phyloP scores from a whole-genome alignment of 148 eudicot species.

The Nepenthes mirabilis region DNA sequence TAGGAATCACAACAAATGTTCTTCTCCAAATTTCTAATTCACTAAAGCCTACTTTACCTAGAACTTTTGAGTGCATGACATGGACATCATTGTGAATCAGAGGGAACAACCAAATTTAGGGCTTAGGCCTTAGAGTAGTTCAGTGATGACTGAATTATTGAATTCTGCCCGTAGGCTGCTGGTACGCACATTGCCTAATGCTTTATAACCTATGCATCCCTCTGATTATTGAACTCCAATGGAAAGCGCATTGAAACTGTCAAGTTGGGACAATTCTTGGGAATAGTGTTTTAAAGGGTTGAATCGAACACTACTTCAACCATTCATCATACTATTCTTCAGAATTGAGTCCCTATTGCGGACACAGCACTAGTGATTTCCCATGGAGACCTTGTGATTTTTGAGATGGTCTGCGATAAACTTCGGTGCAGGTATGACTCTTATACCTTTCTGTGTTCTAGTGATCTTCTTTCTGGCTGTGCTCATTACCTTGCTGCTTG shows the following conservation, averaged over 20 bases:
- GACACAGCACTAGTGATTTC: constrained; percentile 7
- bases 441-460: not conserved
- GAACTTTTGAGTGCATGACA: too few species aligned
- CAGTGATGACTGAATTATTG: too few species aligned
- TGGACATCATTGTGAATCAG: too few species aligned
- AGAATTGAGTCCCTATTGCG: constrained; percentile 22
- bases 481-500: not conserved
- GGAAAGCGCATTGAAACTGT: not conserved
- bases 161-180: not conserved
- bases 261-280: constrained; percentile 30
- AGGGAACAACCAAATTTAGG: too few species aligned
- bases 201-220: not conserved
- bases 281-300: constrained; percentile 38
- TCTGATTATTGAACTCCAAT: not conserved
- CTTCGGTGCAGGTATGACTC: constrained; percentile 8
- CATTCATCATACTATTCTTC: constrained; percentile 30
- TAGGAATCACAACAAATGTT: too few species aligned
- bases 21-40: too few species aligned
- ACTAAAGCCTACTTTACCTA: too few species aligned
- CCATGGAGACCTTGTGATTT: constrained; percentile 7
- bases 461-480: not conserved
- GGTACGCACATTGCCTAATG: not conserved
- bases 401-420: constrained; percentile 5
- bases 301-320: constrained; percentile 26
- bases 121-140: too few species aligned